Evolutionary conservation across 257 asterid species (phyloP), one percentile per base, ranked within the genome.

Genomic region (Solanum habrochaites): DNA sequence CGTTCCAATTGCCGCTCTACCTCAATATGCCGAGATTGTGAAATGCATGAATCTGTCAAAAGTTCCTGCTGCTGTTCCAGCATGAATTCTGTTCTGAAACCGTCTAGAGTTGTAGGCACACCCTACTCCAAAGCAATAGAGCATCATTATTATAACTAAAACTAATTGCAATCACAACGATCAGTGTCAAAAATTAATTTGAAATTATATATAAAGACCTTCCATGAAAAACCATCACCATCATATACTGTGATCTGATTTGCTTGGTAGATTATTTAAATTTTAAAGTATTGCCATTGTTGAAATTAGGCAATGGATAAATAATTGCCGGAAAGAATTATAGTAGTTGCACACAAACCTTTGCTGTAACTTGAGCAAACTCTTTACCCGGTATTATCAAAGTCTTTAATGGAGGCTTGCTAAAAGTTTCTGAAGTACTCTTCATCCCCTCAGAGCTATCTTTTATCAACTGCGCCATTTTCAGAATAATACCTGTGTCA

Each of bases 311-410:
- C 20, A 13, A 27, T 27, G 31, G 47, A 73, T 14, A 85, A 73
- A 29, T 73, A 72, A 47, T 81, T 81, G 70, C 67, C 37, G 18
- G 23, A 70, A 45, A 85, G 87, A 85, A 85, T 49, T 81, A 29
- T 81, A 29, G 85, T 6, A 81, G 69, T 49, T 18, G 69, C 84
- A 81, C 29, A 81, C 85, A 52, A 90, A 97, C 99, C 99, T 96
- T 97, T 27, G 98, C 98, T 85, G 86, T 93, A 89, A 97, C 93
- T 95, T 97, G 99, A 90, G 94, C 95, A 87, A 97, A 95, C 88
- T 97, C 99, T 89, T 91, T 89, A 81, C 96, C 91, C 73, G 94
- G 93, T 87, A 97, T 92, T 85, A 97, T 93, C 83, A 97, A 86
- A 86, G 97, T 95, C 92, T 85, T 91, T 20, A 92, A 90, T 78